phyloP scores from a whole-genome alignment of 2,329 filamentous ascomycete species.

The Calcarisporium arbuscula region DNA sequence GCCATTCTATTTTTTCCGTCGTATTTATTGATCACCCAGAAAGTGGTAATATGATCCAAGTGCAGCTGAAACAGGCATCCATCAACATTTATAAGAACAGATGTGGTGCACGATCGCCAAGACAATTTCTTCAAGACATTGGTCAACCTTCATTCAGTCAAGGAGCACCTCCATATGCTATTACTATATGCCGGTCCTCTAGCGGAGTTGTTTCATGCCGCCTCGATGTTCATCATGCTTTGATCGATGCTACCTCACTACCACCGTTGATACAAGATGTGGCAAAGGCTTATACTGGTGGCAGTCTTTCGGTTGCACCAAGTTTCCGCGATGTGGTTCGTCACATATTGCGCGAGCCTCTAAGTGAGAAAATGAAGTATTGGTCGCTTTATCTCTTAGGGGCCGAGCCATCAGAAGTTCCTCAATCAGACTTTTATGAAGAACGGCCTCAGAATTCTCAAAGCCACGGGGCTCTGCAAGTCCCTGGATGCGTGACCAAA shows the following conservation, averaged over 20 bases:
- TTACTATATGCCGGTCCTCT: no score
- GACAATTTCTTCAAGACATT: no score
- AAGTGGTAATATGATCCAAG: no score
- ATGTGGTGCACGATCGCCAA: no score
- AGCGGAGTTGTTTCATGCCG: neutral
- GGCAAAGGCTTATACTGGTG: neutral
- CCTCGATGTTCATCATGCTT: neutral
- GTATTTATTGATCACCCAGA: slow-evolving; percentile 8
- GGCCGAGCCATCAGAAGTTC: neutral
- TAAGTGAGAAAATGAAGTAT: neutral
- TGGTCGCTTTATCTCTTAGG: neutral
- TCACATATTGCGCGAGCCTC: neutral
- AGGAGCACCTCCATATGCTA: no score
- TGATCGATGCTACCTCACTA: neutral
- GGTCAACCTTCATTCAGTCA: no score
- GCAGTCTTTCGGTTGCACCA: neutral
- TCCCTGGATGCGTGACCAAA: neutral
- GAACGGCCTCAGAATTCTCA: no score
- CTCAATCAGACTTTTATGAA: no score
- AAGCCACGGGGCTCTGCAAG: neutral
- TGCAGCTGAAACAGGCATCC: no score
- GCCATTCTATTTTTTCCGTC: slow-evolving; percentile 10
- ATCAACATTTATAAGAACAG: no score
- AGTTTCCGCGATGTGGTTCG: neutral
- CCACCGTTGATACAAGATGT: neutral